A percentile compares a stretch with the other conserved stretches of the same genome.
Conservation (phyloP, 495 filamentous ascomycete genomes). For the Penicillium cataractarum region DNA sequence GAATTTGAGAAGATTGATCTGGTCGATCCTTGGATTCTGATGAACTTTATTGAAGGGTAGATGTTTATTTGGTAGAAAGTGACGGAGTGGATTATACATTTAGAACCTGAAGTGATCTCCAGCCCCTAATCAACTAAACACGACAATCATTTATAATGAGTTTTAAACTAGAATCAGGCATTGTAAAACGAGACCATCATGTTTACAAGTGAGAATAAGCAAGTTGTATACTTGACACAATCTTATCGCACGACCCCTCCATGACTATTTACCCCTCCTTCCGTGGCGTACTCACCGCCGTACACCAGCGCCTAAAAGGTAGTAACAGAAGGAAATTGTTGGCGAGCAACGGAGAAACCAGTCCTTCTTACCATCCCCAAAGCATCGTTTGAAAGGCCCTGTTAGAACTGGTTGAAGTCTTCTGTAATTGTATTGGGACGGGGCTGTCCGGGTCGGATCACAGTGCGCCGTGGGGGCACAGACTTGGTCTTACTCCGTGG, state of each 20-base stretch:
- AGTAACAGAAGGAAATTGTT: not conserved
- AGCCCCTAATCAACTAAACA: not conserved
- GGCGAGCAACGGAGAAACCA: not conserved
- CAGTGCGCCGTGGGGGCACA: conserved; percentile 13
- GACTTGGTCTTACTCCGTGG: not conserved
- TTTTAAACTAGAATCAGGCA: too few species aligned
- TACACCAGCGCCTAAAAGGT: not conserved
- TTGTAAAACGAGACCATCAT: too few species aligned
- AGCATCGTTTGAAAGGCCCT: too few species aligned
- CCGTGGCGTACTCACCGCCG: not conserved
- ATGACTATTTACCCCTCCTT: not conserved
- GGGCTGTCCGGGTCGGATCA: conserved; percentile 13
- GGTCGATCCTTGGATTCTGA: not conserved
- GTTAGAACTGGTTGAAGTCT: too few species aligned
- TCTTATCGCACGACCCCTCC: conserved; percentile 1
- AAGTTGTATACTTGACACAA: not conserved
- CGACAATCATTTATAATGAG: too few species aligned
- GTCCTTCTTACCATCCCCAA: too few species aligned
- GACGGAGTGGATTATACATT: too few species aligned
- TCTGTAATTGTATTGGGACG: not conserved
- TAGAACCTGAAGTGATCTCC: not conserved
- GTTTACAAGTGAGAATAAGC: not conserved
- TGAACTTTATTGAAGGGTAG: not conserved
- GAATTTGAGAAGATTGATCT: not conserved
- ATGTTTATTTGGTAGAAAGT: not conserved